Base-by-base conservation (phyloP, 1,284 basidiomycete genomes). In the Meripilus lineatus region DNA sequence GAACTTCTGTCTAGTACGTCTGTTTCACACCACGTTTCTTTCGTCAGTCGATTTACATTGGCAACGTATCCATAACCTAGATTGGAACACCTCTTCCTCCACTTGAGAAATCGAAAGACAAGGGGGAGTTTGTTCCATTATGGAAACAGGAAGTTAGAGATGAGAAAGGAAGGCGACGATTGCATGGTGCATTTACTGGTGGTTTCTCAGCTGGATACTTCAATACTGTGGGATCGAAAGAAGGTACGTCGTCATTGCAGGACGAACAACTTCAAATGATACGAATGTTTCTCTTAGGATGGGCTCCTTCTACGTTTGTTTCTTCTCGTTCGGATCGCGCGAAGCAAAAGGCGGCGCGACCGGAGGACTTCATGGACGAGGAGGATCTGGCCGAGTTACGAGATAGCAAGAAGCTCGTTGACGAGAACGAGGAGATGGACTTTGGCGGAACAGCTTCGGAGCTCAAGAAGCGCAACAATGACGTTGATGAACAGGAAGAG, bases 351-450 rank as follows among this genome's bases (percentile, higher is more conserved):
- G 62, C 62, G 0, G 66, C 72, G 14, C 75, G 78, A 10, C 82
- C 88, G 0, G 91, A 97, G 61, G 95, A 98, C 62, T 98, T 93
- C 63, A 99, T 99, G 95, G 95, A 99, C 66, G 95, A 97, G 35
- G 96, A 99, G 66, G 95, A 97, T 63, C 68, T 95, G n/a, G 79
- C 84, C 30, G 89, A 90, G 50, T 63, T 87, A 48, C 78, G 75
- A 32, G 88, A 90, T 38, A 79, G 77, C 53, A 74, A 83, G 51
- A 79, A 79, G 36, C 63, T 95, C 7, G 75, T 88, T 3, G 85
- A 90, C 57, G 81, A 79, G n/a, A 78, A 79, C 17, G 83, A 88
- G 26, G 75, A 81, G 64, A 87, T 81, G 78, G 81, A 87, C 46
- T 62, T 84, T 15, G 80, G 74, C 6, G 77, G 76, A 0, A 79